Evolutionary conservation across 2,329 filamentous ascomycete genomes (phyloP), one percentile per base, ranked within the genome.

Genomic region (Ilyonectria sp.): DNA sequence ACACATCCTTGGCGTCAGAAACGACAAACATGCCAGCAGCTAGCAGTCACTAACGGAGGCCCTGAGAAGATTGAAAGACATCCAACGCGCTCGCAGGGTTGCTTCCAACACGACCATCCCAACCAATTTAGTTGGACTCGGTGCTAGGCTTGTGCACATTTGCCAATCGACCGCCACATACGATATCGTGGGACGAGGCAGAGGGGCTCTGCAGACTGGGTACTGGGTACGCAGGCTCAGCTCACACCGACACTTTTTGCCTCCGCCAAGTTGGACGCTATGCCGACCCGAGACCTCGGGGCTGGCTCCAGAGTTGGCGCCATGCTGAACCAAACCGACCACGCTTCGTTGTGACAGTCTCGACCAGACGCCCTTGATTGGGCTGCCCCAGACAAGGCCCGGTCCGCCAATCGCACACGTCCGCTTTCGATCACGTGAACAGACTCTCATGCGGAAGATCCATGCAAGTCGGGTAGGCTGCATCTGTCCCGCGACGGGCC

Each of bases 391-490:
- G 69, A 71, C 71, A 79, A 77, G 77, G 79, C 72, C 73, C 80
- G 79, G 74, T 79, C 80, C 79, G 79, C 79, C 76, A 79, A 81
- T 80, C 78, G 78, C 78, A 77, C 78, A 76, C 80, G 78, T 80
- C 70, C 60, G 72, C 57, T 29, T 23, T 37, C 17, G 55, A 21
- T 82, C 80, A 82, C 80, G 78, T 82, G 80, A 81, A 68, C 33
- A 29, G 31, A 31, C 47, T 29, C 72, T 76, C 73, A 82, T 82
- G 79, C 79, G 78, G 76, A 72, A 71, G 60, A 76, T 71, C 74
- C 78, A 74, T 77, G 76, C 71, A 74, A 74, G 67, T 63, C 71
- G 73, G 77, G 71, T 74, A 76, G 75, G 55, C 70, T 79, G 78
- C 79, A 79, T 76, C 68, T 74, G 67, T 79, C 78, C 77, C 77